These are phyloP conservation scores for Pichia cactophila DNA, from an alignment of 1,139 yeast genomes.

Conservation along the genomic window DNA sequence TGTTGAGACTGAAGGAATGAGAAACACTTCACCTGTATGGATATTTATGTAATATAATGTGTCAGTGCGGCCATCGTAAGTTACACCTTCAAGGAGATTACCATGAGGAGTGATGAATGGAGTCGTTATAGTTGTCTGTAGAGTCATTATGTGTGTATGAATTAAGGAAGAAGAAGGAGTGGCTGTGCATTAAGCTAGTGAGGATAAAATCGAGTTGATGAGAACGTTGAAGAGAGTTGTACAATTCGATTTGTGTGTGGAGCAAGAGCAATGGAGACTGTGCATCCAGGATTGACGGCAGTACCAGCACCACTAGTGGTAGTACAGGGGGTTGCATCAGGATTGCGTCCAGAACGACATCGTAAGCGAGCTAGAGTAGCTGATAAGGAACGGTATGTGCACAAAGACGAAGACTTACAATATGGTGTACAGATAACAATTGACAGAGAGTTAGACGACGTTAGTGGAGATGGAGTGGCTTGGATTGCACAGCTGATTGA, in stretches of 20 bases:
- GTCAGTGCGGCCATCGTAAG: constrained; percentile 51
- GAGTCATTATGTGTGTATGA: neutral
- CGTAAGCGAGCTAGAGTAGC: constrained; percentile 5
- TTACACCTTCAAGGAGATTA: constrained; percentile 58
- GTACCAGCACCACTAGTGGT: constrained; percentile 31
- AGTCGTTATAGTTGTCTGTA: constrained; percentile 2
- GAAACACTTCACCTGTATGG: constrained; percentile 33
- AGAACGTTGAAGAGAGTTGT: too few species aligned
- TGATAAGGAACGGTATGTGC: constrained; percentile 4
- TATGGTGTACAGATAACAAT: constrained; percentile 16
- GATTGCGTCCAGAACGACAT: constrained; percentile 12
- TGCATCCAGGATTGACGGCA: constrained; percentile 26
- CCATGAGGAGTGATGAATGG: constrained; percentile 39
- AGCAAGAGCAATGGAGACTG: constrained; percentile 22
- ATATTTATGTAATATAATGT: constrained; percentile 67
- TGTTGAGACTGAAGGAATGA: neutral
- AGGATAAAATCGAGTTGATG: neutral
- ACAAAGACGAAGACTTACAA: constrained; percentile 3
- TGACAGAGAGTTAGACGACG: constrained; percentile 22
- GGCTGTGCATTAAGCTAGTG: neutral
- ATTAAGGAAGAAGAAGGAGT: neutral
- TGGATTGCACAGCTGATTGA: constrained; percentile 27
- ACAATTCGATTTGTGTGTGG: too few species aligned
- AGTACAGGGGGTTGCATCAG: constrained; percentile 29
- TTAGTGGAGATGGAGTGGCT: constrained; percentile 23